Evolutionary conservation across 495 filamentous ascomycete genomes (phyloP), one percentile per base, ranked within the genome.

Genomic region (Trichoderma gamsii): DNA sequence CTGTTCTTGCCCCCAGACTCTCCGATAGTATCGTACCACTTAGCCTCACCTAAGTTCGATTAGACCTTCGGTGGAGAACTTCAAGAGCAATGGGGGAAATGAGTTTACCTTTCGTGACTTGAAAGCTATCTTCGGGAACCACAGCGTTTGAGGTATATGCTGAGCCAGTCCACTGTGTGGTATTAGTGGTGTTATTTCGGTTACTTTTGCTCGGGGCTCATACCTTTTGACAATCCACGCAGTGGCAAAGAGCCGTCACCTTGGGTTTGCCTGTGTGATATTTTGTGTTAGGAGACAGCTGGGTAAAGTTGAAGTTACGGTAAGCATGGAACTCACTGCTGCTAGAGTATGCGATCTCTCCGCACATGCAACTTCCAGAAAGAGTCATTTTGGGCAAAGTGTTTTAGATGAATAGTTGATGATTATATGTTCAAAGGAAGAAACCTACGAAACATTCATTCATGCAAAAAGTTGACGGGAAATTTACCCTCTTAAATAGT

Each of bases 71-170:
- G 0, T 25, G 21, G 0, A 27, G 4, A 16, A 44, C 27, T 35
- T 35, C 35, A 7, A 38, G 35, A 38, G 23, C 12, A 9, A 38
- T 69, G n/a, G 43, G 43, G 15, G 41, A 32, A 66, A 27, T 5
- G 64, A 65, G 67, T 13, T 49, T 70, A 73, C 80, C 80, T 71
- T 79, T 80, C 52, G 76, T 80, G 35, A 82, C 70, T 21, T 74
- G 76, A 72, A 83, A 77, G 65, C 67, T 72, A 43, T 64, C 69
- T 46, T 80, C 80, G 27, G 80, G 77, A 23, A 83, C 80, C 9
- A 83, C 76, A 4, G 77, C 78, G 67, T 83, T 84, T 68, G 81
- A 78, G 21, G 81, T 83, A 72, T 76, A 84, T 23, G 79, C 77
- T 52, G 76, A 72, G 63, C 81, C 80, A 27, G 80, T 75, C 81